Conservation (phyloP, 345 rosid genomes). For the Syzygium oleosum region DNA sequence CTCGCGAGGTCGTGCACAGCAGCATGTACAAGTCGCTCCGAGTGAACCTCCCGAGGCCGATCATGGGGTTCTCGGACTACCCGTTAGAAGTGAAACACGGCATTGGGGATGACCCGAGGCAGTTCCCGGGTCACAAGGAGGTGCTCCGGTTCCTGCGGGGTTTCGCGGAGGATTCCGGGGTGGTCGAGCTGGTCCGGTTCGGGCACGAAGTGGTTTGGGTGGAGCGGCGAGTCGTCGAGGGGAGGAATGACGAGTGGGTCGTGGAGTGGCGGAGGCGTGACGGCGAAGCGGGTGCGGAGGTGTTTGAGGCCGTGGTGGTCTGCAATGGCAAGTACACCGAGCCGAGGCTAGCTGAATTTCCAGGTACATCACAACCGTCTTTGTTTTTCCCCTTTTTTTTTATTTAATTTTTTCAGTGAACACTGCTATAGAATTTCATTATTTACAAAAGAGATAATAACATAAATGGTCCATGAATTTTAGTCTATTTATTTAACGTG, state of each 20-base stretch:
- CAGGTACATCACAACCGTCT: not conserved
- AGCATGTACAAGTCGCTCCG: conserved; percentile 17
- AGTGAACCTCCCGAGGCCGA: conserved; percentile 12
- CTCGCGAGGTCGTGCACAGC: conserved; percentile 3
- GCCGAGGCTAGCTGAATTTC: conserved; percentile 9
- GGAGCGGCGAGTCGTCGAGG: conserved; percentile 3
- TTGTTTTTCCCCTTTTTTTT: not conserved
- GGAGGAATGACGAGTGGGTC: conserved; percentile 1
- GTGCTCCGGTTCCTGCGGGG: conserved; percentile 7
- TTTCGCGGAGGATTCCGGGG: conserved; percentile 9
- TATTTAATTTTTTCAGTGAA: not conserved
- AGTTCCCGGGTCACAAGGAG: conserved; percentile 11
- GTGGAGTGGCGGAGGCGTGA: not conserved
- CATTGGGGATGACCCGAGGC: not conserved
- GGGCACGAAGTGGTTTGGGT: not conserved
- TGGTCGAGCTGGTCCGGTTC: not conserved
- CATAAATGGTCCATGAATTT: too few species aligned
- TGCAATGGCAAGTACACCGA: conserved; percentile 6
- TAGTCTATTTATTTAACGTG: too few species aligned
- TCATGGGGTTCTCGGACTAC: conserved; percentile 18
- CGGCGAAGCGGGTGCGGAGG: not conserved
- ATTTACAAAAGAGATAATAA: not conserved
- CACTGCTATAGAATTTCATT: not conserved
- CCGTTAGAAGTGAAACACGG: not conserved
- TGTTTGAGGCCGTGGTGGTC: conserved; percentile 15